A percentile compares a stretch with the other conserved stretches of the same genome.
These are phyloP conservation scores for Eleusine coracana DNA, from an alignment of 176 grass and related monocot genomes.

Conservation along the genomic window DNA sequence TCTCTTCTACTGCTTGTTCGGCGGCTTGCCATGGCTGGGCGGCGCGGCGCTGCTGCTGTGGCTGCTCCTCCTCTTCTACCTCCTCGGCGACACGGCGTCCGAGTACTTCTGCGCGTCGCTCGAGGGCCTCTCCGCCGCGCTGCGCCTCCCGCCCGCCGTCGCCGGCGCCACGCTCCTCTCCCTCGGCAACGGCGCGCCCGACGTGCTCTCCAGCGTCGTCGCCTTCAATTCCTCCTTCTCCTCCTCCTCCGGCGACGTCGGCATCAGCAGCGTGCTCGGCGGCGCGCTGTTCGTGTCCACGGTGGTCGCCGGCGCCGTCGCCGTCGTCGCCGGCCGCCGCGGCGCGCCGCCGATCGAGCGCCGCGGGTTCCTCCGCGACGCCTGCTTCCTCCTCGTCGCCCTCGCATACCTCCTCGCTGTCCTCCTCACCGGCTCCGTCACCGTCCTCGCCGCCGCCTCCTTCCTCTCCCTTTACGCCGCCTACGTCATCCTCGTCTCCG, in stretches of 20 bases:
- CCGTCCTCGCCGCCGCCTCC: constrained; percentile 58
- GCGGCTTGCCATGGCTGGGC: constrained; percentile 42
- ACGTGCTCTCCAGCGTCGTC: constrained; percentile 84
- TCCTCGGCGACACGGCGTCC: constrained; percentile 85
- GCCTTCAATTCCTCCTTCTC: constrained; percentile 43
- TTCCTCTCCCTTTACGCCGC: constrained; percentile 80
- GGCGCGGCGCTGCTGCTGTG: constrained; percentile 44
- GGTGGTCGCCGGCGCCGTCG: constrained; percentile 67
- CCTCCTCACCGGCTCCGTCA: constrained; percentile 52
- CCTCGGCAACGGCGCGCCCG: constrained; percentile 78
- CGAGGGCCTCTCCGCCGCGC: constrained; percentile 50
- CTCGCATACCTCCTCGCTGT: constrained; percentile 68
- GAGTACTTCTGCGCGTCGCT: constrained; percentile 76
- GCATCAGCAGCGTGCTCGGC: constrained; percentile 69
- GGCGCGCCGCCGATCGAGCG: constrained; percentile 36
- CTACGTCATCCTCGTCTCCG: constrained; percentile 68
- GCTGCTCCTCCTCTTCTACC: constrained; percentile 81
- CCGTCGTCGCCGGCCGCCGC: neutral
- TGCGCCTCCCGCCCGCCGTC: constrained; percentile 66
- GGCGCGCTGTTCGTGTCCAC: constrained; percentile 80
- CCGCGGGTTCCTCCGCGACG: constrained; percentile 67
- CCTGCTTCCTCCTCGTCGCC: constrained; percentile 63
- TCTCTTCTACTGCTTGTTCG: constrained; percentile 66
- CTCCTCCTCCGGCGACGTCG: constrained; percentile 55
- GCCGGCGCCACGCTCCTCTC: constrained; percentile 83